phyloP scores from a whole-genome alignment of 805 yeast species.

The Saturnispora saitoi region DNA sequence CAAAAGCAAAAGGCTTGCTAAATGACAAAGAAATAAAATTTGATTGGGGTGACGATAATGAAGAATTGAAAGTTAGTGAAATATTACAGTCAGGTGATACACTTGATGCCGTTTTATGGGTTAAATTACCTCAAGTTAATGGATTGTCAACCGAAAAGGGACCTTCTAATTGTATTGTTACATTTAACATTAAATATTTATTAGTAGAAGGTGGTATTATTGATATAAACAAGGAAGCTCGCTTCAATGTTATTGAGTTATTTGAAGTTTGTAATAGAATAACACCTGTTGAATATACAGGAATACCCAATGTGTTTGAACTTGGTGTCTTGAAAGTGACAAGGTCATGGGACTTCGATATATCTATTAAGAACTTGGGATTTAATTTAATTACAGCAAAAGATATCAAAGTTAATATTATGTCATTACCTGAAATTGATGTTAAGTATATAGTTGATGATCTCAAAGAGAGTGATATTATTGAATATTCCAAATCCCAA shows the following conservation, averaged over 20 bases:
- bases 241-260: constrained; percentile 8
- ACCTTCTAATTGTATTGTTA: constrained; percentile 13
- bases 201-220: constrained; percentile 5
- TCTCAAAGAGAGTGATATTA: constrained; percentile 1
- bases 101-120: constrained; percentile 5
- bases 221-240: constrained; percentile 1
- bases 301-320: constrained; percentile 7
- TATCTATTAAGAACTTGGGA: constrained; percentile 18
- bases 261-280: constrained; percentile 7
- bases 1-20: neutral
- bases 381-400: constrained; percentile 22
- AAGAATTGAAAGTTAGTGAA: constrained; percentile 9
- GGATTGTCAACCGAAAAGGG: constrained; percentile 11
- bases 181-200: constrained; percentile 13
- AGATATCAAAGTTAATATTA: neutral
- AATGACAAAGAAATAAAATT: constrained; percentile 9
- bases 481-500: neutral
- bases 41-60: constrained; percentile 17
- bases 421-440: constrained; percentile 8
- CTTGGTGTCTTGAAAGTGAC: constrained; percentile 6
- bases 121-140: constrained; percentile 18
- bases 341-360: constrained; percentile 15
- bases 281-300: constrained; percentile 2
- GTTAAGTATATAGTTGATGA: neutral
- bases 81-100: constrained; percentile 9